These are phyloP conservation scores for Centrapalus pauciflorus DNA, from an alignment of 129 eudicot genomes.

Conservation along the genomic window DNA sequence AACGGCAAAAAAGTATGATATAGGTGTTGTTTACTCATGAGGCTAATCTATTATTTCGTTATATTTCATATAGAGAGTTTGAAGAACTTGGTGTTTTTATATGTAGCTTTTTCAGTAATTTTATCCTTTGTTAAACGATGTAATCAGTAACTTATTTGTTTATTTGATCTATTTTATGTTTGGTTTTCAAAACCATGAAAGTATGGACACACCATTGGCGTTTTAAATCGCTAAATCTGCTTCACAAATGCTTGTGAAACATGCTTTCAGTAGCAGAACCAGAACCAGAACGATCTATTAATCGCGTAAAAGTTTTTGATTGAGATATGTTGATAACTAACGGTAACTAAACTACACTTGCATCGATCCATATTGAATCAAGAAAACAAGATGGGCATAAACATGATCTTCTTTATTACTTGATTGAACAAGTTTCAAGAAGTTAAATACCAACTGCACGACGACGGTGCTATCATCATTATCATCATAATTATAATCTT, in stretches of 20 bases:
- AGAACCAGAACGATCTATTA: background rate
- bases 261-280: no score
- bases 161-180: constrained; percentile 32
- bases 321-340: constrained; percentile 10
- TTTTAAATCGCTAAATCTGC: background rate
- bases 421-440: constrained; percentile 23
- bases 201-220: constrained; percentile 11
- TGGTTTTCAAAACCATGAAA: background rate
- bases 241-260: no score
- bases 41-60: constrained; percentile 13
- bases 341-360: background rate
- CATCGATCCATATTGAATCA: background rate
- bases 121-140: constrained; percentile 21
- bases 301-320: background rate
- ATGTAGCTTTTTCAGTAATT: constrained; percentile 22
- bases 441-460: constrained; percentile 18
- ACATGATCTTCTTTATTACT: constrained; percentile 27
- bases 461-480: background rate
- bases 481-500: background rate
- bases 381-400: constrained; percentile 3
- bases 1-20: background rate
- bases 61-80: constrained; percentile 19
- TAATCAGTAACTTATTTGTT: constrained; percentile 29
- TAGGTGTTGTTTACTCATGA: background rate
- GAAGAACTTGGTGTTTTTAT: constrained; percentile 28